Base-by-base conservation (phyloP, 2,329 filamentous ascomycete species). In the Spiromastix sp. region DNA sequence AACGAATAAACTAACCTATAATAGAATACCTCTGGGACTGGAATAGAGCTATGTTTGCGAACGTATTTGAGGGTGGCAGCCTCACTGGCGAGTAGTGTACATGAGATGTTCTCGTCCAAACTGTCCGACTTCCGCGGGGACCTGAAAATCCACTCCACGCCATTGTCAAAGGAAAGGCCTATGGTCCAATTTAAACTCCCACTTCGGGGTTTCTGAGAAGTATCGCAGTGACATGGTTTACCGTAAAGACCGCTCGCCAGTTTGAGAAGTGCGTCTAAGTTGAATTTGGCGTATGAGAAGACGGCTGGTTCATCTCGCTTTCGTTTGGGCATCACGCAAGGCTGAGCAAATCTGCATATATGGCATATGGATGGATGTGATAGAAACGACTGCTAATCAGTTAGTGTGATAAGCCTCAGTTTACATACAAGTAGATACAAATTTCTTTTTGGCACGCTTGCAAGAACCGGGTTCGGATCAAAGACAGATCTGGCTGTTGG, bases 121-220 rank as follows among this genome's bases (percentile, higher is more conserved):
- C 24, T 30, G 16, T 25, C 11, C 11, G 11, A 12, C 19, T 19
- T 33, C 10, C 20, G 21, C 21, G 52, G 52, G 4, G 52, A 49
- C 27, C 55, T 40, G 16, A 56, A 50, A 1, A 52, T 41, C 51
- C 52, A 55, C 40, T 46, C 42, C 21, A 51, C 40, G 13, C 48
- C 42, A 31, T 58, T 54, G 29, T 51, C 42, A 34, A 58, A 57
- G 22, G 34, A 27, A 19, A 56, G 39, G 30, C 50, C 47, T 34
- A 55, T 45, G 17, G 43, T 49, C 50, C 48, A 56, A 40, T 54
- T 55, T n/a, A 55, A 51, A 39, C 45, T 47, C 16, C 54, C 52
- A 24, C 26, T 42, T 26, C 44, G 42, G 17, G 50, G 52, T 9
- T 15, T 32, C 42, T 53, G 46, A 22, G 45, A 34, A 3, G 35